Evolutionary conservation across 768 basidiomycete genomes (phyloP), one percentile per base, ranked within the genome.

Genomic region (Termitomyces sp.): DNA sequence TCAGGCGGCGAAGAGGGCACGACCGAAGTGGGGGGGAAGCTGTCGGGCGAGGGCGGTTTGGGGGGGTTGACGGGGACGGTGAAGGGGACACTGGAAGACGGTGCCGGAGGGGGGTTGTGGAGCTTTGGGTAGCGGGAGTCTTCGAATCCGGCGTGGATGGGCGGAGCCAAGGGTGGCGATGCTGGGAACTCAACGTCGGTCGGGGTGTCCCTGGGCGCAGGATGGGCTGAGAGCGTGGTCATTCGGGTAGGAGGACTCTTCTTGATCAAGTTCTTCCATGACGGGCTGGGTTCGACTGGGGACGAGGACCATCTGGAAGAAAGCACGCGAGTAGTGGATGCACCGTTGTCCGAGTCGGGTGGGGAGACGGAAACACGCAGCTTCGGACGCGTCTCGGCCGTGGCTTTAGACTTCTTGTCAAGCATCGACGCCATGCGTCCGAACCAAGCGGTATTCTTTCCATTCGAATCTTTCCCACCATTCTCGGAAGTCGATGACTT

Each of bases 321-420:
- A 48, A 40, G 58, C 22, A 35, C 64, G 20, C 62, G 66, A 12
- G 24, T 35, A 15, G 24, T 49, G n/a, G 72, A 65, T n/a, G 61
- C 65, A 35, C 42, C 57, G 7, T 49, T 36, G 35, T 76, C 78
- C 38, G 42, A 57, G 7, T 57, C 56, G 32, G 35, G 56, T 46
- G 20, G 76, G 64, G 39, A 76, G 70, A 80, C 73, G 3, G 78
- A 78, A 60, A 87, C 78, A 12, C 75, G 74, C 65, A 85, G 68
- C 35, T 69, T 68, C 11, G 78, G 78, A 2, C 71, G 72, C 51
- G 67, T 55, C 11, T 46, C 50, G 1, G 63, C 46, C 1, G 56
- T 61, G n/a, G 66, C 49, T 18, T 28, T 13, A 4, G 22, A 24
- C 22, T 62, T 59, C 68, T 67, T 71, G 24, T 69, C 63, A 39